phyloP scores from a whole-genome alignment of 2,329 filamentous ascomycete genomes.

The Talaromyces atroroseus region DNA sequence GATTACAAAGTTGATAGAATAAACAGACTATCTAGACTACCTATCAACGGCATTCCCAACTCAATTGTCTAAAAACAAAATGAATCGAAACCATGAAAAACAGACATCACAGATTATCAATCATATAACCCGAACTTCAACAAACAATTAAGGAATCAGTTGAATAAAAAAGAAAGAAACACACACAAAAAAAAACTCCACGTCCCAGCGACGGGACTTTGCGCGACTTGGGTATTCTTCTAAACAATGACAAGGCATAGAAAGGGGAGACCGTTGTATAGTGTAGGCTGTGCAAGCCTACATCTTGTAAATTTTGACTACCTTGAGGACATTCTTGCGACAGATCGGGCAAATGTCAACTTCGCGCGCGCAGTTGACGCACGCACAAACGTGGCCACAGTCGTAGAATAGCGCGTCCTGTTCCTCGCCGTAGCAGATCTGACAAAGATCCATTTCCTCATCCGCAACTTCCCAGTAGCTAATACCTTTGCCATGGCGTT shows the following conservation, averaged over 20 bases:
- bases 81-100: neutral
- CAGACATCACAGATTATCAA: neutral
- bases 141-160: neutral
- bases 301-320: conserved; percentile 53
- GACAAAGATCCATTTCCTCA: conserved; percentile 54
- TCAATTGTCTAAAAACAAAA: neutral
- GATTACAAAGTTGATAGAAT: too few relatives aligned
- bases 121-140: neutral
- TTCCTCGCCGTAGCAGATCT: conserved; percentile 58
- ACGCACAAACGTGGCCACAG: conserved; percentile 60
- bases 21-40: neutral
- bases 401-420: conserved; percentile 58
- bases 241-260: neutral
- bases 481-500: conserved; percentile 57
- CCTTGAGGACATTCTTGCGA: conserved; percentile 50
- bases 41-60: neutral
- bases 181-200: neutral
- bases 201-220: neutral
- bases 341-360: conserved; percentile 59
- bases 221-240: conserved; percentile 7
- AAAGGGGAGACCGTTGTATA: too few relatives aligned
- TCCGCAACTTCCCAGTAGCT: conserved; percentile 59
- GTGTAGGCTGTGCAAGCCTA: conserved; percentile 16
- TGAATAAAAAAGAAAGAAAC: neutral
- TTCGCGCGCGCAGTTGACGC: conserved; percentile 53